Evolutionary conservation across 768 basidiomycete genomes (phyloP).

Genomic region (Trametes meyenii): DNA sequence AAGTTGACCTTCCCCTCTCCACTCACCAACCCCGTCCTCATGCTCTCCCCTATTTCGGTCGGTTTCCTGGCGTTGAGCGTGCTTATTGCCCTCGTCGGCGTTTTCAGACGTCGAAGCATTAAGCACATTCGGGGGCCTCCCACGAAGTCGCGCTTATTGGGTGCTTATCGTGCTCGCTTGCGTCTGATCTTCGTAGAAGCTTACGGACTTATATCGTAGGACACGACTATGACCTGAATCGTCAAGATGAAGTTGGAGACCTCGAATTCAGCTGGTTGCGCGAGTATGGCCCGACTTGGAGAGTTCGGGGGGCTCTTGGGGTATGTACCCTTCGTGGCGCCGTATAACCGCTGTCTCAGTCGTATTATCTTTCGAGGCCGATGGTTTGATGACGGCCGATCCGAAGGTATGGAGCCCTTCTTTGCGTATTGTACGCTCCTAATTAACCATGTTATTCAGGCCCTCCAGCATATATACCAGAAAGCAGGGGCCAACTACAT

Average conservation of each 20-base stretch:
- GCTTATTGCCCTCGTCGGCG: background rate
- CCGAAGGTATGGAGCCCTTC: constrained; percentile 1
- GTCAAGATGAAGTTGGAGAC: constrained; percentile 24
- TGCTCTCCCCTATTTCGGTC: background rate
- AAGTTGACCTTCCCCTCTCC: background rate
- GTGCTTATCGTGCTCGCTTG: background rate
- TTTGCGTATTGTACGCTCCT: background rate
- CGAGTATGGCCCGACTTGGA: constrained; percentile 26
- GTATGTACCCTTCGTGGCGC: constrained; percentile 11
- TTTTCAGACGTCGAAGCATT: background rate
- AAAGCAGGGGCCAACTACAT: constrained; percentile 31
- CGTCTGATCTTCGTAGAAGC: background rate
- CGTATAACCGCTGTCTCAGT: too few species aligned
- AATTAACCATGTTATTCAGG: background rate
- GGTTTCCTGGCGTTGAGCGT: background rate
- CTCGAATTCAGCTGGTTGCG: constrained; percentile 23
- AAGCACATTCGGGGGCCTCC: constrained; percentile 6
- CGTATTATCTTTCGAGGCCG: background rate
- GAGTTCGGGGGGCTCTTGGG: constrained; percentile 20
- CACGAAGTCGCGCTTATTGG: background rate
- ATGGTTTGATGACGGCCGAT: constrained; percentile 17
- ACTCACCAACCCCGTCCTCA: too few species aligned
- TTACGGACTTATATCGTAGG: background rate
- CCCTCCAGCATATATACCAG: constrained; percentile 31
- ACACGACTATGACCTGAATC: constrained; percentile 2